Conservation (phyloP, 306 rosid genomes). For the Parietaria judaica region DNA sequence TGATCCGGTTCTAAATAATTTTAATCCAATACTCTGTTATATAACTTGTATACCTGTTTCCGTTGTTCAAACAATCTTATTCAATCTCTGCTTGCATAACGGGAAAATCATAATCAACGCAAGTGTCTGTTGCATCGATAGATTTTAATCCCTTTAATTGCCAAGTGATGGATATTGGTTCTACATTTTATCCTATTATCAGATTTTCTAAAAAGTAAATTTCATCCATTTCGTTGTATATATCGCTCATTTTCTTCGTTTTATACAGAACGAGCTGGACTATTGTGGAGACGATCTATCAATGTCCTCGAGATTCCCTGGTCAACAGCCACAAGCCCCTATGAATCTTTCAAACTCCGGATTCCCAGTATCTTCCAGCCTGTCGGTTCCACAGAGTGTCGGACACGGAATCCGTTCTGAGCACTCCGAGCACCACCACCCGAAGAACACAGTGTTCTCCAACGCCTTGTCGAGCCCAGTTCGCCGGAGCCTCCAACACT, state of each 20-base stretch:
- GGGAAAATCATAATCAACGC: too few relatives aligned
- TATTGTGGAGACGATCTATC: constrained; percentile 70
- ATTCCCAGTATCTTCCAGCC: constrained; percentile 34
- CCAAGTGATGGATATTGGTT: too few relatives aligned
- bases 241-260: neutral
- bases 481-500: constrained; percentile 69
- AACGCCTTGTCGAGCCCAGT: constrained; percentile 74
- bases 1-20: too few relatives aligned
- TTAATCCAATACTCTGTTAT: too few relatives aligned
- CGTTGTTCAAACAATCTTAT: too few relatives aligned
- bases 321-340: constrained; percentile 54
- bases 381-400: constrained; percentile 27
- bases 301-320: constrained; percentile 57
- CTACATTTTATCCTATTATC: neutral
- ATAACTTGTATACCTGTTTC: too few relatives aligned
- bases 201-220: neutral
- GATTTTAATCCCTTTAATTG: too few relatives aligned
- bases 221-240: neutral
- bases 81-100: too few relatives aligned
- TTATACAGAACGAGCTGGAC: constrained; percentile 67
- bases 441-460: constrained; percentile 73
- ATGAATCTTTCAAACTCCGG: constrained; percentile 41
- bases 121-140: too few relatives aligned
- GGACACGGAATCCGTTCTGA: constrained; percentile 61
- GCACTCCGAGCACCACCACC: constrained; percentile 51